Evolutionary conservation across 768 basidiomycete genomes (phyloP).

Genomic region (Trametes gibbosa): DNA sequence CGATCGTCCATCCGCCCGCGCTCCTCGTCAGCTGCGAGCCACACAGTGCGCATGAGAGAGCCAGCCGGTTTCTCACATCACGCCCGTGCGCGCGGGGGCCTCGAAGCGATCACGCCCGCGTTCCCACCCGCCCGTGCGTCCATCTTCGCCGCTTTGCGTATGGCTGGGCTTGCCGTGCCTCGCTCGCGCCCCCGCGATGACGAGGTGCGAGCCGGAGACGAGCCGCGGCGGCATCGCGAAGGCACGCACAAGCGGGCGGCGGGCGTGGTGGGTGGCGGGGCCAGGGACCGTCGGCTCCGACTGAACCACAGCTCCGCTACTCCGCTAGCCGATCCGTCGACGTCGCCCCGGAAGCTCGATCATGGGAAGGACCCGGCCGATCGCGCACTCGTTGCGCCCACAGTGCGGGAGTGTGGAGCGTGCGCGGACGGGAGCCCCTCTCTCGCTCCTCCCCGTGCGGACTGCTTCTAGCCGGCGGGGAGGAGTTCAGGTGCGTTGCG

Average conservation of each 20-base stretch:
- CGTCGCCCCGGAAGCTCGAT: conserved; percentile 5
- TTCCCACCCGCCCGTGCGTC: not conserved
- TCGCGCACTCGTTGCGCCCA: conserved; percentile 1
- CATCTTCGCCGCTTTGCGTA: not conserved
- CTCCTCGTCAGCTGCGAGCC: conserved; percentile 2
- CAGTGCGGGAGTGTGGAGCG: not conserved
- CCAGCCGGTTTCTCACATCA: conserved; percentile 11
- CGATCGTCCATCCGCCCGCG: not conserved
- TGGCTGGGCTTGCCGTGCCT: too few species aligned
- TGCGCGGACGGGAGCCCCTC: not conserved
- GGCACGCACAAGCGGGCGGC: not conserved
- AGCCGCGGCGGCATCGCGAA: not conserved
- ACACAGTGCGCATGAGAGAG: conserved; percentile 8
- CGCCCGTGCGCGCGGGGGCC: not conserved
- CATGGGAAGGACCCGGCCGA: conserved; percentile 6
- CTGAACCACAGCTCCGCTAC: conserved; percentile 11
- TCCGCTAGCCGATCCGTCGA: conserved; percentile 10
- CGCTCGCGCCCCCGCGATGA: not conserved
- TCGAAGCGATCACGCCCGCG: not conserved
- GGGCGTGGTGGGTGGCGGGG: not conserved
- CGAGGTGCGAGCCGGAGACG: not conserved
- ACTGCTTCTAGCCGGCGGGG: too few species aligned
- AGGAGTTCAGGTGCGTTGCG: not conserved
- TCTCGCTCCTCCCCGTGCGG: not conserved
- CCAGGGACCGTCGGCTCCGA: conserved; percentile 7